Evolutionary conservation across 140 eudicot species (phyloP), one percentile per base, ranked within the genome.

Genomic region (Stevia rebaudiana): DNA sequence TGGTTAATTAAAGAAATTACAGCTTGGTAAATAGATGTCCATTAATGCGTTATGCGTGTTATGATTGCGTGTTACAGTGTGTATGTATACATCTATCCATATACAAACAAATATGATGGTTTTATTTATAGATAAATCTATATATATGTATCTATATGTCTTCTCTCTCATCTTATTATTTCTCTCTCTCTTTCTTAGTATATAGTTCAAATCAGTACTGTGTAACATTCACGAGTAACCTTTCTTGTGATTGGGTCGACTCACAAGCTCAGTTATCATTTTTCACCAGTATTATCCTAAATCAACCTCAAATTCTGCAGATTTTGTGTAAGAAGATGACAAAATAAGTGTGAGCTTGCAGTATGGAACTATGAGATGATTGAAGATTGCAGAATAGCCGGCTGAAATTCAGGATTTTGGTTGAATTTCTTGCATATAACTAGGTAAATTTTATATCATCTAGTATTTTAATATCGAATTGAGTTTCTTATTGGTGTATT

Each of bases 231-330:
- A 77, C 78, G 78, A 77, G 78, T 65, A 61, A 46, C 41, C 47
- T 69, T 61, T 75, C 80, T 61, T 74, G 80, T 75, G 80, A 75
- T 69, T 75, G 59, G 72, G 64, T 15, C 71, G 65, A 51, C 36
- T 72, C 37, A 41, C 65, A 63, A 15, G 55, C 47, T 59, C 51
- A 19, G n/a, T 22, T 72, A 4, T 36, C 41, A 36, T 36, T 36
- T 7, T 3, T 35, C 41, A 35, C 52, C 35, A 11, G 42, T 62
- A 19, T 46, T 53, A 67, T 44, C 65, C 59, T 43, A 54, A 63
- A 63, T 63, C 60, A 55, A 43, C 49, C 19, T 28, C 52, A 63
- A 43, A 46, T 52, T 44, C 75, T 68, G 63, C 75, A 47, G 23
- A 51, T 15, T 63, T 31, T 55, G 49, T 25, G 57, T 3, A 28